A percentile compares a stretch with the other conserved stretches of the same genome.
These are phyloP conservation scores for Ascochyta lentis DNA, from an alignment of 2,329 filamentous ascomycete species.

Conservation along the genomic window DNA sequence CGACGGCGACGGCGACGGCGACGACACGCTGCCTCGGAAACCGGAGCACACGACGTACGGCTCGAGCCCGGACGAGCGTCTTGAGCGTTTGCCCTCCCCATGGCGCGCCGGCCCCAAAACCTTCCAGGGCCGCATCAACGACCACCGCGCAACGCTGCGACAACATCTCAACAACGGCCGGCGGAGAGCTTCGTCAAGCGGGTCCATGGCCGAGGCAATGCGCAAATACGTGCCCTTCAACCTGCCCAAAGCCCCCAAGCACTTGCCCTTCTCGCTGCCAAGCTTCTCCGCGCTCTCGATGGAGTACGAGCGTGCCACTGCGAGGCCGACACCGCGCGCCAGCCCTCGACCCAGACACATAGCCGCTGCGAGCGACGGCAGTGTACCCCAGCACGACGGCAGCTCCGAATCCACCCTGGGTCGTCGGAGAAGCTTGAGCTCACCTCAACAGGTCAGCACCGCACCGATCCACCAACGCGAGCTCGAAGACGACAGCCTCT, in stretches of 20 bases:
- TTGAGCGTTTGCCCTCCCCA: conserved; percentile 52
- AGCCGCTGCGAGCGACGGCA: conserved; percentile 18
- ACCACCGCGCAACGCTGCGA: conserved; percentile 47
- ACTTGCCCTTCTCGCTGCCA: conserved; percentile 47
- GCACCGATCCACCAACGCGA: conserved; percentile 26
- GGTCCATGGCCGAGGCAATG: conserved; percentile 41
- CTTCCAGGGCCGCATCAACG: conserved; percentile 43
- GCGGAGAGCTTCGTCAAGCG: conserved; percentile 50
- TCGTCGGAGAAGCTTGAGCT: conserved; percentile 16
- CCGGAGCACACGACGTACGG: conserved; percentile 4
- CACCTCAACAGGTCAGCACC: conserved; percentile 22
- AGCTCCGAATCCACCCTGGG: conserved; percentile 16
- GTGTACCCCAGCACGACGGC: conserved; percentile 35
- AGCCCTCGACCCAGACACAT: conserved; percentile 24
- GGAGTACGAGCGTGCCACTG: conserved; percentile 22
- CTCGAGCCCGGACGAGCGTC: conserved; percentile 21
- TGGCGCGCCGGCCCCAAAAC: conserved; percentile 51
- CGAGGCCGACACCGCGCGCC: conserved; percentile 17
- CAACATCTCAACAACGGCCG: conserved; percentile 48
- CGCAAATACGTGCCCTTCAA: conserved; percentile 48
- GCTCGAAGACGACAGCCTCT: conserved; percentile 26
- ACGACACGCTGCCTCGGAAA: not conserved
- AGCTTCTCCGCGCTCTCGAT: conserved; percentile 40
- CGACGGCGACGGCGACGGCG: conserved; percentile 7
- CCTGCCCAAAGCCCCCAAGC: conserved; percentile 47